These are phyloP conservation scores for Paulownia fortunei DNA, from an alignment of 257 asterid genomes.

Conservation along the genomic window DNA sequence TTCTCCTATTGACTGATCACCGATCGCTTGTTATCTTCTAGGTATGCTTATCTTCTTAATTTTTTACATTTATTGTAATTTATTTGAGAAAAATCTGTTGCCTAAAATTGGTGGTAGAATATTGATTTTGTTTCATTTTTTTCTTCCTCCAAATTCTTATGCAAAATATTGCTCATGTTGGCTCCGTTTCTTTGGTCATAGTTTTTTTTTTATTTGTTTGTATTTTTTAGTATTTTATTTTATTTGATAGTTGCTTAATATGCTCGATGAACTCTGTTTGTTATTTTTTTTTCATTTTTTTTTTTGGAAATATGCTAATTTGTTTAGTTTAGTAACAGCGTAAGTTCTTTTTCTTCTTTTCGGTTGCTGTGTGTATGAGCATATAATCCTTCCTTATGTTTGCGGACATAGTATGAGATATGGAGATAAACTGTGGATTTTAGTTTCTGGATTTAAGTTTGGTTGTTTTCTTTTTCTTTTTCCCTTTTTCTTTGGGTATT, in stretches of 20 bases:
- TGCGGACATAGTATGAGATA: not conserved
- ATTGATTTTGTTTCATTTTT: not conserved
- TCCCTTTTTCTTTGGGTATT: not conserved
- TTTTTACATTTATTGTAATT: not conserved
- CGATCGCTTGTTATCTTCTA: constrained; percentile 60
- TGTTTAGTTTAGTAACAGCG: not conserved
- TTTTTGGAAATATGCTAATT: not conserved
- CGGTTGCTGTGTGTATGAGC: constrained; percentile 6
- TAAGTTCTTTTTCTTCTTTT: not conserved
- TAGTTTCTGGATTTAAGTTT: not conserved
- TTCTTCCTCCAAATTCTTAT: not conserved
- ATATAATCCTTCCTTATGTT: constrained; percentile 9
- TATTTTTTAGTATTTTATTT: no score
- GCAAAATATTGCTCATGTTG: constrained; percentile 5
- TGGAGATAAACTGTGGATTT: constrained; percentile 19
- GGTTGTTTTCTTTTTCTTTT: constrained; percentile 4
- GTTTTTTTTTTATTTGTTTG: not conserved
- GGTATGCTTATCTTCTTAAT: constrained; percentile 47
- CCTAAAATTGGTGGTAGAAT: not conserved
- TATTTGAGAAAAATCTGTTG: not conserved
- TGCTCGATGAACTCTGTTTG: not conserved
- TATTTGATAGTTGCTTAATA: constrained; percentile 11
- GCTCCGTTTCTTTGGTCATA: not conserved
- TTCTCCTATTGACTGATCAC: constrained; percentile 46
- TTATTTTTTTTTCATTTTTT: not conserved